Conservation (phyloP, 2,329 filamentous ascomycete genomes). For the Paracamarosporium sp. region DNA sequence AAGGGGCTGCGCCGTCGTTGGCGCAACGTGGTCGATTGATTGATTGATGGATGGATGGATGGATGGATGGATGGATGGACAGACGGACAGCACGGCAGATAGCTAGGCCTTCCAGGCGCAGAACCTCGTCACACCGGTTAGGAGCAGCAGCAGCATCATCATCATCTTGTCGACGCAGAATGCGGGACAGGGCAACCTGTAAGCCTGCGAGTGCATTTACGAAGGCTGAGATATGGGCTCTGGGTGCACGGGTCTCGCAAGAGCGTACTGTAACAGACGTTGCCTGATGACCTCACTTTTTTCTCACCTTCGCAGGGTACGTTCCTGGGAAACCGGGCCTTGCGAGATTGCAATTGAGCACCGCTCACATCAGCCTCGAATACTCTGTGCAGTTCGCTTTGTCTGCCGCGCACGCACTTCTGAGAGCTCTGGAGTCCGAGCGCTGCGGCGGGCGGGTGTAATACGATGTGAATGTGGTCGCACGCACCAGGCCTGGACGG, state of each 20-base stretch:
- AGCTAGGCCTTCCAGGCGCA: not conserved
- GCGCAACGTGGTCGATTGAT: not conserved
- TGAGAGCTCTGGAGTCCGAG: not conserved
- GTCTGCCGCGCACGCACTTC: not conserved
- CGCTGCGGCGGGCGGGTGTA: not conserved
- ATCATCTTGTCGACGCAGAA: not conserved
- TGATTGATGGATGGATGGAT: too few relatives aligned
- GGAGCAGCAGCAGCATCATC: too few relatives aligned
- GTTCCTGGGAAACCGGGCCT: not conserved
- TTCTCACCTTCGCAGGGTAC: not conserved
- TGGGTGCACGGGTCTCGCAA: too few relatives aligned
- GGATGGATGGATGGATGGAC: too few relatives aligned
- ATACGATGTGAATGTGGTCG: not conserved
- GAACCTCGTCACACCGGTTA: slow-evolving; percentile 1
- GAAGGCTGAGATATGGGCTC: not conserved
- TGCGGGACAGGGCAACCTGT: not conserved
- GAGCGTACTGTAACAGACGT: not conserved
- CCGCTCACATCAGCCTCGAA: slow-evolving; percentile 6
- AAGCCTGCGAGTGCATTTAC: not conserved
- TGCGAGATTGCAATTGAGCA: not conserved
- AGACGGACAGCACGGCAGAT: not conserved
- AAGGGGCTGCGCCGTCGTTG: not conserved
- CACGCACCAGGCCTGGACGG: not conserved
- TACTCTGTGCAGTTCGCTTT: not conserved
- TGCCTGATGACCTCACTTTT: not conserved